Percentiles rank a stretch among this genome's conserved stretches.
Conservation (phyloP, 805 yeast genomes). For the Scheffersomyces coipomensis region DNA sequence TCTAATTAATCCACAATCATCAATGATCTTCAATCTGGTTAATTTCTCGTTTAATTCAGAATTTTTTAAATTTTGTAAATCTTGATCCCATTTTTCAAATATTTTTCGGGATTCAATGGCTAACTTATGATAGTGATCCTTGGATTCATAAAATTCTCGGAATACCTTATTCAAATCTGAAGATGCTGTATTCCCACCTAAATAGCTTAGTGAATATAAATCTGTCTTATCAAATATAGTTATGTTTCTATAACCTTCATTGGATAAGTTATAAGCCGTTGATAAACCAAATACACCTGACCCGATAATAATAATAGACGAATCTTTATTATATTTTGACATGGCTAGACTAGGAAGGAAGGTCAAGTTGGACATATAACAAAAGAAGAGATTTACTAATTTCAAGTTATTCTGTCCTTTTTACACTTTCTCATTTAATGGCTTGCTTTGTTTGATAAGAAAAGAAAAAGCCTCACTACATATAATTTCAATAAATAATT, state of each 20-base stretch:
- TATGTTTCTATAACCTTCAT: conserved; percentile 32
- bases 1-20: conserved; percentile 24
- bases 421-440: too few relatives aligned
- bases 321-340: conserved; percentile 13
- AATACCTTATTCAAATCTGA: conserved; percentile 39
- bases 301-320: conserved; percentile 45
- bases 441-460: too few relatives aligned
- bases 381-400: too few relatives aligned
- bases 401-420: too few relatives aligned
- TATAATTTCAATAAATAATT: too few relatives aligned
- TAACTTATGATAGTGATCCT: conserved; percentile 26
- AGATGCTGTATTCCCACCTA: conserved; percentile 41
- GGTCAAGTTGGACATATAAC: too few relatives aligned
- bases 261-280: conserved; percentile 41
- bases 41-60: conserved; percentile 17
- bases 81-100: conserved; percentile 19
- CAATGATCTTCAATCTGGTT: conserved; percentile 17
- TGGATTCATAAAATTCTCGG: conserved; percentile 34
- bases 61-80: conserved; percentile 14
- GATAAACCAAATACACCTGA: conserved; percentile 57
- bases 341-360: too few relatives aligned
- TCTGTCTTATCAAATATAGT: conserved; percentile 32
- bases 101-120: conserved; percentile 14
- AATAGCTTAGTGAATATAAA: neutral
- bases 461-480: too few relatives aligned